These are phyloP conservation scores for Malassezia furfur DNA, from an alignment of 1,284 basidiomycete species.

Conservation along the genomic window DNA sequence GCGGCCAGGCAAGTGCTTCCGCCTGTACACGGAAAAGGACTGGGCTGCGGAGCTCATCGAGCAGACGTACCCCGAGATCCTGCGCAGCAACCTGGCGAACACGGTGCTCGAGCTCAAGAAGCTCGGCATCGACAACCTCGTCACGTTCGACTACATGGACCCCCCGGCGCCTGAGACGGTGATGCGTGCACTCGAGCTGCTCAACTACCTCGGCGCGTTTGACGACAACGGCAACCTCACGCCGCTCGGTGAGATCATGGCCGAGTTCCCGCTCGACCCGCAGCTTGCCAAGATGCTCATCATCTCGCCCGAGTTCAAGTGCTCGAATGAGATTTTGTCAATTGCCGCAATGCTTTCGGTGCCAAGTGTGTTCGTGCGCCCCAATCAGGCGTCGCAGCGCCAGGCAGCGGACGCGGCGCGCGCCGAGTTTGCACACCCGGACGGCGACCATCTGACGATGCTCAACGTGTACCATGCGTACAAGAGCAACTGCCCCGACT, in stretches of 20 bases:
- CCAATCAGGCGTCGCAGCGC: conserved; percentile 56
- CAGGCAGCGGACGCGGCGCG: conserved; percentile 88
- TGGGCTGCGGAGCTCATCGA: conserved; percentile 79
- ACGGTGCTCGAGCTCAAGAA: conserved; percentile 90
- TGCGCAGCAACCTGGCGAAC: conserved; percentile 73
- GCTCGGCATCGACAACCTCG: conserved; percentile 59
- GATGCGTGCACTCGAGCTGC: conserved; percentile 89
- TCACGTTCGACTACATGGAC: conserved; percentile 72
- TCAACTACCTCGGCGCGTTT: conserved; percentile 83
- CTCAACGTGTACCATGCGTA: conserved; percentile 95
- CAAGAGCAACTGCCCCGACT: conserved; percentile 54
- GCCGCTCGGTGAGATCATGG: conserved; percentile 79
- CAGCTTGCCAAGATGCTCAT: conserved; percentile 89
- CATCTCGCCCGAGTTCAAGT: conserved; percentile 84
- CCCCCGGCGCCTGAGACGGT: conserved; percentile 77
- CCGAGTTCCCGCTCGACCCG: conserved; percentile 94
- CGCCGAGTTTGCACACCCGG: conserved; percentile 76
- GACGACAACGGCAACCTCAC: conserved; percentile 93
- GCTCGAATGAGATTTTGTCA: conserved; percentile 88
- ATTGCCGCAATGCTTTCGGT: conserved; percentile 91
- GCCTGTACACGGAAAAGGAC: conserved; percentile 93
- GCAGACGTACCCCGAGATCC: conserved; percentile 90
- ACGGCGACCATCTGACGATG: conserved; percentile 88
- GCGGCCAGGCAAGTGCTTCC: conserved; percentile 90
- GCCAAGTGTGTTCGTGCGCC: conserved; percentile 86